These are phyloP conservation scores for Calonectria pteridis DNA, from an alignment of 2,329 filamentous ascomycete genomes.

Conservation along the genomic window DNA sequence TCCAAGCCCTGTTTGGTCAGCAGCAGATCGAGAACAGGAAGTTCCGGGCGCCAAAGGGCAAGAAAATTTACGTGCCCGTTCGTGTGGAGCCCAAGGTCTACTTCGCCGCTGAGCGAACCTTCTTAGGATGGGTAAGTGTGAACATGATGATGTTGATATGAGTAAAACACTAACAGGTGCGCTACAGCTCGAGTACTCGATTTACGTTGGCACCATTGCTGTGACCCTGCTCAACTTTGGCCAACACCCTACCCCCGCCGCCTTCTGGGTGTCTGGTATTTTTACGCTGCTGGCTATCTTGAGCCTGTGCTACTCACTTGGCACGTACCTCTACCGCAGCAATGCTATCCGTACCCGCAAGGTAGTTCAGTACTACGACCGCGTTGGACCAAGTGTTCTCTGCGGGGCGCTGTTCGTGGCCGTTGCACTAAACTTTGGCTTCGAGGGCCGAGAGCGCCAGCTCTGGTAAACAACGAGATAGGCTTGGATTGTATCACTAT, in stretches of 20 bases:
- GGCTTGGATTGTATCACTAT: conserved; percentile 12
- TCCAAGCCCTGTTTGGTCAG: conserved; percentile 65
- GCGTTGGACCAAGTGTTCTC: conserved; percentile 83
- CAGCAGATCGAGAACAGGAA: conserved; percentile 68
- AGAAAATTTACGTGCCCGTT: conserved; percentile 95
- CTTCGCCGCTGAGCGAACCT: conserved; percentile 95
- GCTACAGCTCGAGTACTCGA: conserved; percentile 88
- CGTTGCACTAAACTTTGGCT: conserved; percentile 83
- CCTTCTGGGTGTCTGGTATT: conserved; percentile 77
- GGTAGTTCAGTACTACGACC: conserved; percentile 93
- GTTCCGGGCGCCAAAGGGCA: conserved; percentile 82
- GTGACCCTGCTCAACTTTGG: conserved; percentile 88
- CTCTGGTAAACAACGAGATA: conserved; percentile 58
- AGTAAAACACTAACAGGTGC: conserved; percentile 1
- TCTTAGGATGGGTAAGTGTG: conserved; percentile 85
- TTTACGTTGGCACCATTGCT: conserved; percentile 91
- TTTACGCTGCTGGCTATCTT: conserved; percentile 87
- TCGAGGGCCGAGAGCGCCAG: conserved; percentile 74
- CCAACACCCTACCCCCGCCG: conserved; percentile 64
- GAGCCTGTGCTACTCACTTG: conserved; percentile 85
- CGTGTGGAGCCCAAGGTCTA: conserved; percentile 98
- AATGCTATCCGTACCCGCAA: conserved; percentile 84
- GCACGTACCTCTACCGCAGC: conserved; percentile 89
- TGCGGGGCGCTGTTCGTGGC: conserved; percentile 80
- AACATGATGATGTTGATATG: background rate